phyloP scores from a whole-genome alignment of 768 basidiomycete species.

The Holtermannia corniformis region DNA sequence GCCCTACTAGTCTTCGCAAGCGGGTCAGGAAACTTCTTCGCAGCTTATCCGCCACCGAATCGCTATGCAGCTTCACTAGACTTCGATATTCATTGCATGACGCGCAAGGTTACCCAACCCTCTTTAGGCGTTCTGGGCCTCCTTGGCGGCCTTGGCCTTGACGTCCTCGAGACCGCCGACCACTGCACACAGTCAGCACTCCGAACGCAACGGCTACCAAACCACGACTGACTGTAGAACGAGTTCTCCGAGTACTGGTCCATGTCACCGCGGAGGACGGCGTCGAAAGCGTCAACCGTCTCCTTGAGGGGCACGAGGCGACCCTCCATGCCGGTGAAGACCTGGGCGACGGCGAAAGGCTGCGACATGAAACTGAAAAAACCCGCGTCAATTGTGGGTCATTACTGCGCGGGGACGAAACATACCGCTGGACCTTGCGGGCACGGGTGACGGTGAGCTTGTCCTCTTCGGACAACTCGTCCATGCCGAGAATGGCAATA shows the following conservation, averaged over 20 bases:
- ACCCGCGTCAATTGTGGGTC: not conserved
- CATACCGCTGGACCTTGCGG: conserved; percentile 70
- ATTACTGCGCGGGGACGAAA: too few species aligned
- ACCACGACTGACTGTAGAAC: conserved; percentile 66
- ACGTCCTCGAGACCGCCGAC: conserved; percentile 91
- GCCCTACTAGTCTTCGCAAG: too few species aligned
- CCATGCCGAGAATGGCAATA: conserved; percentile 99
- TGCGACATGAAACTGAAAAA: conserved; percentile 91
- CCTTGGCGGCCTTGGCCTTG: conserved; percentile 90
- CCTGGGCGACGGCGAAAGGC: conserved; percentile 98
- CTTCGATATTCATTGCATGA: too few species aligned
- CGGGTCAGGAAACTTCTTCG: too few species aligned
- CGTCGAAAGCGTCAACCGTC: conserved; percentile 67
- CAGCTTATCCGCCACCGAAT: too few species aligned
- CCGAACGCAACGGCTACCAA: not conserved
- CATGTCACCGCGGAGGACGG: conserved; percentile 82
- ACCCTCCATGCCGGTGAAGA: conserved; percentile 99
- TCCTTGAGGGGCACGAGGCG: conserved; percentile 94
- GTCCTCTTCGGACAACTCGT: conserved; percentile 99
- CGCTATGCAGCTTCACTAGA: too few species aligned
- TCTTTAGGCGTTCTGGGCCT: not conserved
- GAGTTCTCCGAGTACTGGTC: conserved; percentile 89
- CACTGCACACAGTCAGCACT: conserved; percentile 13
- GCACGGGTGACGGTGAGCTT: conserved; percentile 97
- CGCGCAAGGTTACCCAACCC: too few species aligned